These are phyloP conservation scores for Gossypium gossypioides DNA, from an alignment of 441 rosid species.

Conservation along the genomic window DNA sequence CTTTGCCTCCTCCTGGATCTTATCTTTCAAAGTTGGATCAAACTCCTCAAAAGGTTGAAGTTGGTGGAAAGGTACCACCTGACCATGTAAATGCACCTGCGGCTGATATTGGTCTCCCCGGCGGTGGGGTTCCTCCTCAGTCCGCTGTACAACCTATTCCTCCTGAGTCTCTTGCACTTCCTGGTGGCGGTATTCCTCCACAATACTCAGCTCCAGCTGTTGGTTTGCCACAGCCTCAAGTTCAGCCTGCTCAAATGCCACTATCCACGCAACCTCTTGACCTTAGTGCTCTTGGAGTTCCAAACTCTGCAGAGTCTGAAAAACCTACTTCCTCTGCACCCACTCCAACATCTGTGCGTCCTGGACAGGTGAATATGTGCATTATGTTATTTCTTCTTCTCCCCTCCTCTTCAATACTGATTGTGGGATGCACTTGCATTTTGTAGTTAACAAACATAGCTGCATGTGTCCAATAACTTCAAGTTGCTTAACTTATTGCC, in stretches of 20 bases:
- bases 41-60: conserved; percentile 41
- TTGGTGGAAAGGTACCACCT: conserved; percentile 30
- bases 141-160: conserved; percentile 39
- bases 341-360: conserved; percentile 65
- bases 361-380: conserved; percentile 70
- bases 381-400: background rate
- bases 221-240: conserved; percentile 31
- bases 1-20: conserved; percentile 82
- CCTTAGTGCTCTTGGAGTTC: conserved; percentile 81
- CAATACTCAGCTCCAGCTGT: conserved; percentile 41
- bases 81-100: conserved; percentile 32
- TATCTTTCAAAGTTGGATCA: conserved; percentile 68
- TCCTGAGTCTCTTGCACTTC: conserved; percentile 53
- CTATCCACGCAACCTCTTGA: conserved; percentile 77
- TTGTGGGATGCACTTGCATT: background rate
- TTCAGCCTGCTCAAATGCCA: conserved; percentile 39
- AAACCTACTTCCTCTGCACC: conserved; percentile 49
- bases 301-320: conserved; percentile 52
- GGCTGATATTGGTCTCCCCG: conserved; percentile 64
- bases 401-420: background rate
- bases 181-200: conserved; percentile 86
- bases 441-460: background rate
- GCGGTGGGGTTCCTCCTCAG: conserved; percentile 70
- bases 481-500: background rate
- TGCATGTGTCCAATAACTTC: background rate